phyloP scores from a whole-genome alignment of 2,329 filamentous ascomycete genomes.

The Dryadomyces quercivorus region DNA sequence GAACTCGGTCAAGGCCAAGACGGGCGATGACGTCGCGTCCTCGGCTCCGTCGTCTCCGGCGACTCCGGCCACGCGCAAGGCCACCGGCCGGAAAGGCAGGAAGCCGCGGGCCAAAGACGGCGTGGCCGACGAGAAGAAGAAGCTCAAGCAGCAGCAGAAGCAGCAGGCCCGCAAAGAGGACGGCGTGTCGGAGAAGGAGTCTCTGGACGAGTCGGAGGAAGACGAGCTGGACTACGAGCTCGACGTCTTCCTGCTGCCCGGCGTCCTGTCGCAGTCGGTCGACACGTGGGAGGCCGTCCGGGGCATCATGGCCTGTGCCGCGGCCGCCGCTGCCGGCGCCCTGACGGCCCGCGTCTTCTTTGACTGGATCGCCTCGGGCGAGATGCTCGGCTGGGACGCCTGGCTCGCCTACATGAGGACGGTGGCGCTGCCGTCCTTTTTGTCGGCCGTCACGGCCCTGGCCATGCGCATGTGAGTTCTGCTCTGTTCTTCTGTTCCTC shows the following conservation, averaged over 20 bases:
- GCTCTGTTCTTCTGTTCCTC: neutral
- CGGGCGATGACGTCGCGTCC: neutral
- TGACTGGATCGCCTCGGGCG: neutral
- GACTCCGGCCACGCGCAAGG: neutral
- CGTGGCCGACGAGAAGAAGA: neutral
- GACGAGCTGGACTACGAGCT: neutral
- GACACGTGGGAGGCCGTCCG: slow-evolving; percentile 1
- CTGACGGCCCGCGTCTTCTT: neutral
- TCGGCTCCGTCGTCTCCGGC: neutral
- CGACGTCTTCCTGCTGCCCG: slow-evolving; percentile 3
- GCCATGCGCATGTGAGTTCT: slow-evolving; percentile 4
- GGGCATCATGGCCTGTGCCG: neutral
- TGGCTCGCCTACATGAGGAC: slow-evolving; percentile 1
- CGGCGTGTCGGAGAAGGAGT: neutral
- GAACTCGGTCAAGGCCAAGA: neutral
- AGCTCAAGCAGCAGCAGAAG: neutral
- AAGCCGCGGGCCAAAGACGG: neutral
- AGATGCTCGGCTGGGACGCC: neutral
- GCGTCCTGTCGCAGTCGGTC: slow-evolving; percentile 4
- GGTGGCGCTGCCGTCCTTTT: neutral
- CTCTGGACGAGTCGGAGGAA: neutral
- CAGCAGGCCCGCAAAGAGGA: neutral
- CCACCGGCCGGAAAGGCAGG: neutral
- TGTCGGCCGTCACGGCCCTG: neutral
- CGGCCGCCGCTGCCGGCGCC: slow-evolving; percentile 1